Percentiles rank a stretch among this genome's conserved stretches.
phyloP scores from a whole-genome alignment of 225 moss, liverwort and hornwort genomes.

The Pseudoscleropodium purum region DNA sequence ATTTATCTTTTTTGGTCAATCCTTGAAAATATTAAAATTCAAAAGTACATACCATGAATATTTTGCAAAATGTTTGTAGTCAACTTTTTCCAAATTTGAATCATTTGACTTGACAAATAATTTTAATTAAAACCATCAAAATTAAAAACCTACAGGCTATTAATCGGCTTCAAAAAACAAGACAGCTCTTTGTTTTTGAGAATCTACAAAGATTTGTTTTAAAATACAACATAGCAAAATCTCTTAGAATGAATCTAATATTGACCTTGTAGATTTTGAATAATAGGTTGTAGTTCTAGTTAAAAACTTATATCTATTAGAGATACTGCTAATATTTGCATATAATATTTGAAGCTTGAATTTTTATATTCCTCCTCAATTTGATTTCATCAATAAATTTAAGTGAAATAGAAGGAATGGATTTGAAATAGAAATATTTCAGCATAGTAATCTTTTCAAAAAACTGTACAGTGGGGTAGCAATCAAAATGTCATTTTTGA shows the following conservation, averaged over 20 bases:
- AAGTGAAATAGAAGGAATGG: not conserved
- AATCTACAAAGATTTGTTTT: not conserved
- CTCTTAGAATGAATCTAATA: not conserved
- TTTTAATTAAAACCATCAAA: too few relatives aligned
- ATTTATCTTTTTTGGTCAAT: not conserved
- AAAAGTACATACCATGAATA: not conserved
- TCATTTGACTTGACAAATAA: not conserved
- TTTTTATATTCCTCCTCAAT: not conserved
- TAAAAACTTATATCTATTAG: not conserved
- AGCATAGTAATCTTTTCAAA: fast-evolving
- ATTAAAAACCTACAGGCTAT: too few relatives aligned
- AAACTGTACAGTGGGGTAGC: too few relatives aligned
- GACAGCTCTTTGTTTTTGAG: not conserved
- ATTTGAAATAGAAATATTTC: not conserved
- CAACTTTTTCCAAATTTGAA: not conserved
- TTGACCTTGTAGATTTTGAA: not conserved
- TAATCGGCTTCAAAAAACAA: not conserved
- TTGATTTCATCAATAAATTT: not conserved
- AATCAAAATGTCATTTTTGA: too few relatives aligned
- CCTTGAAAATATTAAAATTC: not conserved
- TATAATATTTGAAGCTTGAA: not conserved
- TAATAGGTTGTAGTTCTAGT: not conserved
- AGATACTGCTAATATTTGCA: not conserved
- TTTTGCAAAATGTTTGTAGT: not conserved
- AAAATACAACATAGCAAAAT: fast-evolving